Base-by-base conservation (phyloP, 495 filamentous ascomycete species). In the Hyaloscypha finlandica region DNA sequence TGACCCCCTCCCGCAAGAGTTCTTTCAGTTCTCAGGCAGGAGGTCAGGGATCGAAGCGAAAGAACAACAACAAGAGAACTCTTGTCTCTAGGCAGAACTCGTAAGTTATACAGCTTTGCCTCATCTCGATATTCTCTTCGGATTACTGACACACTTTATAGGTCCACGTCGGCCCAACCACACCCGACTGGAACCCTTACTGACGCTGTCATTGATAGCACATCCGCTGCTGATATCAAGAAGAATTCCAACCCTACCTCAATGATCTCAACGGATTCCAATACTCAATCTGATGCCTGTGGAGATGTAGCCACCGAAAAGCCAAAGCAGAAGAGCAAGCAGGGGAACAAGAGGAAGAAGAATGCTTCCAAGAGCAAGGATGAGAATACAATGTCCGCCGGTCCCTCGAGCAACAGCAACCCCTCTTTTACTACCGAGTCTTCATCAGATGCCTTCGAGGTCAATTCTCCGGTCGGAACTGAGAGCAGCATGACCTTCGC, bases 381-480 rank as follows among this genome's bases (percentile, higher is more conserved):
- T 16, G 53, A 56, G 1, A 22, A 29, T n/a, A 30, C 53, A 6
- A 29, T 16, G 20, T 6, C 22, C 53, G 20, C 53, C 16, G 22
- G 53, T 12, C 16, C 42, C 4, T 48, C 42, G 8, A 48, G 16
- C 4, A 48, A 12, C 42, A 14, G 16, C 29, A 59, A 59, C n/a
- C 14, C 56, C 6, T 59, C 56, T 8, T 58, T 65, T n/a, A 19
- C 22, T 54, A 51, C 32, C 12, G 63, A 65, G 29, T n/a, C 55
- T 31, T 57, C 52, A 5, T 39, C 52, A 32, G 61, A 56, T 16
- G 25, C 31, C 3, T 22, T 63, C 39, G 52, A 64, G 29, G 9
- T 33, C 20, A 31, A 37, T 42, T 55, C 39, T 11, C 31, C 57
- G n/a, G 48, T 5, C 48, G 32, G 48, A 20, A 37, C 59, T 35